Evolutionary conservation across 176 grass and related monocot genomes (phyloP), one percentile per base, ranked within the genome.

Genomic region (Avena atlantica): DNA sequence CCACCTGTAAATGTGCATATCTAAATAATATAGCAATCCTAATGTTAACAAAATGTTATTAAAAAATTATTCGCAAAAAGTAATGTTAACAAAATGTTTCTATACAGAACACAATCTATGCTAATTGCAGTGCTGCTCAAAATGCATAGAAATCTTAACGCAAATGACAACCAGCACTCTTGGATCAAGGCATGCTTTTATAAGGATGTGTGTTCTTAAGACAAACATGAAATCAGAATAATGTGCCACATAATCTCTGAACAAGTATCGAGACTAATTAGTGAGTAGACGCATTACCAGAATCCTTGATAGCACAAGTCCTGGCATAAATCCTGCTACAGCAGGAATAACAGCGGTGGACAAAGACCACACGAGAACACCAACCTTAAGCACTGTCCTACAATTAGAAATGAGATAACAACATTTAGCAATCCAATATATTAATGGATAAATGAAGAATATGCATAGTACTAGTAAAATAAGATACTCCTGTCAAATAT

Each of bases 311-410:
- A 98, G 67, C 80, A 98, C 79, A 85, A 98, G 87, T 48, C 88
- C 92, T 83, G 97, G 97, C 97, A 98, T 96, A 87, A 93, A 96
- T 51, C 93, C 94, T 91, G 94, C 92, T 86, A 90, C 94, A 78
- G 20, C 5, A 67, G 97, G 94, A 88, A 93, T 87, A 85, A 85
- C 19, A 79, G 90, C 90, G 50, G 97, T 98, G 51, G 92, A 81
- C 92, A 96, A 91, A 73, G 94, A 98, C 97, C 97, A 98, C 72
- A 15, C 64, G 24, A 96, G 58, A 83, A 98, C 97, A 63, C 94
- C 94, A 6, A 96, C 55, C 92, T 93, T 81, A 83, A 98, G 89
- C 40, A 98, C 94, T 89, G 89, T 94, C 89, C 97, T 98, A 83
- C 63, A 95, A 78, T 79, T 84, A 86, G 23, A 59, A 81, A 87